These are phyloP conservation scores for Petunia secreta DNA, from an alignment of 257 asterid species.

Conservation along the genomic window DNA sequence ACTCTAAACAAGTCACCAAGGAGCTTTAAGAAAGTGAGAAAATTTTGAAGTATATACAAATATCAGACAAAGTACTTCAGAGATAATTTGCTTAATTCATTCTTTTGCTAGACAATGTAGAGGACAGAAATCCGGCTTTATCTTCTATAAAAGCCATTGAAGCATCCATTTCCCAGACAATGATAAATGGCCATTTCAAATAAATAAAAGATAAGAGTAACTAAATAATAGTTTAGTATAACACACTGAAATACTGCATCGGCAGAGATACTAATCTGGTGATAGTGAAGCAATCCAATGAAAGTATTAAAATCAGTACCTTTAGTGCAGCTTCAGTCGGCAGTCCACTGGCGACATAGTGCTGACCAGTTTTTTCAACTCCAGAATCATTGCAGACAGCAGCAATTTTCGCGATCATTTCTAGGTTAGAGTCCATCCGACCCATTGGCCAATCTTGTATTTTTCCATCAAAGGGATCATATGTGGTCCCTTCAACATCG, in stretches of 20 bases:
- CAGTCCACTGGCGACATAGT: constrained; percentile 76
- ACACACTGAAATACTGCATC: constrained; percentile 2
- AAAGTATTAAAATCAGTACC: constrained; percentile 45
- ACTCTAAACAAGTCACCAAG: constrained; percentile 13
- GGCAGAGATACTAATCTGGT: neutral
- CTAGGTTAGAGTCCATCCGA: constrained; percentile 73
- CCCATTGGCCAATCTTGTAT: constrained; percentile 79
- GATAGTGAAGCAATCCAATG: constrained; percentile 13
- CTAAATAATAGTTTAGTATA: neutral
- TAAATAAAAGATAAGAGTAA: constrained; percentile 3
- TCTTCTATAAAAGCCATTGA: neutral
- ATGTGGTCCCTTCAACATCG: constrained; percentile 80
- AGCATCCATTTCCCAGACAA: neutral
- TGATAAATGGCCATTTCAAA: neutral
- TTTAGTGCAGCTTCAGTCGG: constrained; percentile 98
- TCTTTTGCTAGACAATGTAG: neutral
- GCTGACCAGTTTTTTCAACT: constrained; percentile 79
- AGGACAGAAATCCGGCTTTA: neutral
- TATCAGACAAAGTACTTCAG: neutral
- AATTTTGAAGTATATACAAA: neutral
- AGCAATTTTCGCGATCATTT: constrained; percentile 91
- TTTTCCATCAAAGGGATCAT: constrained; percentile 89
- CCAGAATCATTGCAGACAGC: constrained; percentile 96
- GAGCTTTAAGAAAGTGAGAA: neutral
- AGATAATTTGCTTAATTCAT: constrained; percentile 13